Evolutionary conservation across 495 filamentous ascomycete genomes (phyloP).

Genomic region (Tuber borchii): DNA sequence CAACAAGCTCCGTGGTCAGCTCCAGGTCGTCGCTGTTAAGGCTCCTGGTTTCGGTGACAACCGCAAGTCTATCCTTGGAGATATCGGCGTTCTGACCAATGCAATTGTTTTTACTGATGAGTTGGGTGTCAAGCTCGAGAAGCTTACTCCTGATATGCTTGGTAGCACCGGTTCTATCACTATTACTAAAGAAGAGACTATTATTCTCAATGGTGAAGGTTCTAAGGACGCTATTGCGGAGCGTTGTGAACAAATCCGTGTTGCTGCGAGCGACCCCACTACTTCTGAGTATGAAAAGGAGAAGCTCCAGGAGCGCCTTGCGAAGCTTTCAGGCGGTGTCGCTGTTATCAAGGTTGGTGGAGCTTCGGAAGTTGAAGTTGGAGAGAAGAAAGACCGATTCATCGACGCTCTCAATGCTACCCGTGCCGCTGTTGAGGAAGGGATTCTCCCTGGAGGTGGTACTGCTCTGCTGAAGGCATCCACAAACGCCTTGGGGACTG

Average conservation of each 20-base stretch:
- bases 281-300: conserved; percentile 99
- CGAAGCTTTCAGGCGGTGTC: conserved; percentile 97
- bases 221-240: conserved; percentile 89
- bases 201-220: conserved; percentile 95
- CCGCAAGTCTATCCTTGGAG: conserved; percentile 97
- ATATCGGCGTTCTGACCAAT: conserved; percentile 91
- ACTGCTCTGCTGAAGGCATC: conserved; percentile 97
- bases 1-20: conserved; percentile 98
- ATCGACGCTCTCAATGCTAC: conserved; percentile 98
- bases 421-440: conserved; percentile 95
- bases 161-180: conserved; percentile 96
- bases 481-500: conserved; percentile 68
- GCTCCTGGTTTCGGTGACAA: conserved; percentile 99
- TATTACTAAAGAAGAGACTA: conserved; percentile 99
- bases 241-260: conserved; percentile 97
- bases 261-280: conserved; percentile 83
- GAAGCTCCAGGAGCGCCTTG: conserved; percentile 98
- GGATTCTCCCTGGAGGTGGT: conserved; percentile 96
- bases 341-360: conserved; percentile 99
- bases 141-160: conserved; percentile 90
- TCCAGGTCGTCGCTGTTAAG: conserved; percentile 98
- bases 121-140: conserved; percentile 97
- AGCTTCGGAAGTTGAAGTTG: conserved; percentile 93
- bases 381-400: conserved; percentile 99
- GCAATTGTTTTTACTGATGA: conserved; percentile 96